Conservation (phyloP, 495 filamentous ascomycete genomes). For the Penicillium odoratum region DNA sequence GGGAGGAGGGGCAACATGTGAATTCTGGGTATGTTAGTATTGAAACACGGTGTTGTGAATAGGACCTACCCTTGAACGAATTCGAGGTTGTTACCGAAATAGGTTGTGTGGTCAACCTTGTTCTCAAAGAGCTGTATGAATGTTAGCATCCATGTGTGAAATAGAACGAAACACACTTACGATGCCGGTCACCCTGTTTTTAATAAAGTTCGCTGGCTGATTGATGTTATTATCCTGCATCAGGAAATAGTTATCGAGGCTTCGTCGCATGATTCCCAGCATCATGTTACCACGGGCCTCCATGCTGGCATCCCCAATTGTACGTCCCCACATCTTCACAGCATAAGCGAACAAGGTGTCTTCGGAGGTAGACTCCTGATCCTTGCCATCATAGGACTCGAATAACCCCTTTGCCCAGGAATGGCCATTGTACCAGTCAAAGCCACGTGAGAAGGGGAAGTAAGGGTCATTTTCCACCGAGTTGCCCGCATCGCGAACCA, state of each 20-base stretch:
- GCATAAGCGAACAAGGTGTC: constrained; percentile 87
- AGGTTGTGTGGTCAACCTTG: constrained; percentile 93
- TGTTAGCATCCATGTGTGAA: constrained; percentile 15
- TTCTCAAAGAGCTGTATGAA: constrained; percentile 79
- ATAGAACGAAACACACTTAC: constrained; percentile 33
- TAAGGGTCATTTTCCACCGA: constrained; percentile 65
- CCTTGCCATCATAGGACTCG: constrained; percentile 86
- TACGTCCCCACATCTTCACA: constrained; percentile 90
- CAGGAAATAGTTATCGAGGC: constrained; percentile 78
- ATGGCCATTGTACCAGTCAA: constrained; percentile 96
- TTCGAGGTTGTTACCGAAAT: constrained; percentile 79
- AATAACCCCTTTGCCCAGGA: constrained; percentile 96
- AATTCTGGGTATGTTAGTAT: constrained; percentile 52
- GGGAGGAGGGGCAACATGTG: constrained; percentile 94
- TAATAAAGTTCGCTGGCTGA: constrained; percentile 74
- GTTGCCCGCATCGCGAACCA: constrained; percentile 79
- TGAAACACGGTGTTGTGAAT: background rate
- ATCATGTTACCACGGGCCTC: constrained; percentile 86
- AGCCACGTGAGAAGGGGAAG: constrained; percentile 84
- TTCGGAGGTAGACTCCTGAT: constrained; percentile 89
- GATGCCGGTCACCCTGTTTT: constrained; percentile 89
- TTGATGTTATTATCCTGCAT: constrained; percentile 67
- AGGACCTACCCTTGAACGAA: constrained; percentile 71
- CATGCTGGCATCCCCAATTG: constrained; percentile 72
- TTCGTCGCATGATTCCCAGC: constrained; percentile 70